A percentile compares a stretch with the other conserved stretches of the same genome.
Conservation (phyloP, 106 monocot genomes). For the Dendrobium nobile region DNA sequence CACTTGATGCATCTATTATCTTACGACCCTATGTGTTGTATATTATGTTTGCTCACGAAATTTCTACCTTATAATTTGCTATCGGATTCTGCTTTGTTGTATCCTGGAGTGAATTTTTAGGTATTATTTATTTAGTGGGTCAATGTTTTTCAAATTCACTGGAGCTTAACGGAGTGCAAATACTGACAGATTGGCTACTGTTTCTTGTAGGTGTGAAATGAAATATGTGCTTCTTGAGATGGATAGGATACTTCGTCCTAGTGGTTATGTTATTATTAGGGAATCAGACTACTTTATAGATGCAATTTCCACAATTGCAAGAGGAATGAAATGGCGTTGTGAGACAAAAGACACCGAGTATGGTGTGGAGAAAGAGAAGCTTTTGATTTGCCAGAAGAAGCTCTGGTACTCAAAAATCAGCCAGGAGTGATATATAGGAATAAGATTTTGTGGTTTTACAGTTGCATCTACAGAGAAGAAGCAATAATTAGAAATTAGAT, state of each 20-base stretch:
- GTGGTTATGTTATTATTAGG: slow-evolving; percentile 31
- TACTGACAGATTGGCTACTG: neutral
- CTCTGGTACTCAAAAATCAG: slow-evolving; percentile 40
- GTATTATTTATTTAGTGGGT: no score
- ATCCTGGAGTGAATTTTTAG: no score
- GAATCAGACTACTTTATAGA: slow-evolving; percentile 35
- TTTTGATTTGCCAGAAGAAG: slow-evolving; percentile 40
- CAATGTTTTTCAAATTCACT: no score
- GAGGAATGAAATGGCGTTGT: slow-evolving; percentile 37
- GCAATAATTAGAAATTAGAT: neutral
- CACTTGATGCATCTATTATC: neutral
- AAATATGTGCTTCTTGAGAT: slow-evolving; percentile 46
- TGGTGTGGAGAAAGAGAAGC: slow-evolving; percentile 34
- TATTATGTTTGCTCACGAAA: no score
- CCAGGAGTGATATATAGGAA: slow-evolving; percentile 5
- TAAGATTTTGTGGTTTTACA: neutral
- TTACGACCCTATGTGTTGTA: no score
- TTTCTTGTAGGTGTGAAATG: slow-evolving; percentile 33
- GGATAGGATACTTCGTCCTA: slow-evolving; percentile 42
- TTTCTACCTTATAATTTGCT: no score
- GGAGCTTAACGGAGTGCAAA: no score
- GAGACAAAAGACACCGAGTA: slow-evolving; percentile 36
- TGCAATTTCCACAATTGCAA: slow-evolving; percentile 29
- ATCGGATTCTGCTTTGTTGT: no score
- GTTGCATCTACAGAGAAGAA: neutral